These are phyloP conservation scores for Sphagnum magellanicum DNA, from an alignment of 228 moss, liverwort and hornwort species.

Conservation along the genomic window DNA sequence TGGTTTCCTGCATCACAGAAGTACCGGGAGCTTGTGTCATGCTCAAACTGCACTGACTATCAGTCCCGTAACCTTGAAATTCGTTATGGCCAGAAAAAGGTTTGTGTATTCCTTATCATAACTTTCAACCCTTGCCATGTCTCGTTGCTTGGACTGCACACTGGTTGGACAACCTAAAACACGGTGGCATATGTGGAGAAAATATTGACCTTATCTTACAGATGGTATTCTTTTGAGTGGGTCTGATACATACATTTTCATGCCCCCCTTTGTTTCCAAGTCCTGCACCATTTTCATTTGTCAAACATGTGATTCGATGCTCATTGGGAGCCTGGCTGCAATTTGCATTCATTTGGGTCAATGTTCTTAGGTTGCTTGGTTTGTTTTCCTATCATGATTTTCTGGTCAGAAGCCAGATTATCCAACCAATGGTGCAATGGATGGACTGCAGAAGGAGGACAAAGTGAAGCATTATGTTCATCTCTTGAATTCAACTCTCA, in stretches of 20 bases:
- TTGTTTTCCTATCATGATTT: not conserved
- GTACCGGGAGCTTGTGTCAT: slow-evolving; percentile 42
- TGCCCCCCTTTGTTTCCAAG: not conserved
- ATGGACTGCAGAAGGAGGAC: not conserved
- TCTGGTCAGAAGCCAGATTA: not conserved
- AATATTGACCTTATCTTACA: not conserved
- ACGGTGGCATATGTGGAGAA: not conserved
- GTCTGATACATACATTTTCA: not conserved
- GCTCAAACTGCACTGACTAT: slow-evolving; percentile 51
- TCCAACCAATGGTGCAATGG: not conserved
- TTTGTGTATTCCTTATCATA: not conserved
- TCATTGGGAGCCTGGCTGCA: not conserved
- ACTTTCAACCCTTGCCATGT: not conserved
- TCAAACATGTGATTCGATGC: not conserved
- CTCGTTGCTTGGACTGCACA: not conserved
- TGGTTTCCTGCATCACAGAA: slow-evolving; percentile 42
- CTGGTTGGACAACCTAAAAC: not conserved
- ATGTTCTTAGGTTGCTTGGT: not conserved
- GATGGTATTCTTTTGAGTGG: not conserved
- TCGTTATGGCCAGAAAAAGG: slow-evolving; percentile 40
- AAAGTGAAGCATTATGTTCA: slow-evolving; percentile 26
- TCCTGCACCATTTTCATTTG: not conserved
- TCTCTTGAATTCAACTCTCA: slow-evolving; percentile 33
- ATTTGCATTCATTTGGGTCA: not conserved
- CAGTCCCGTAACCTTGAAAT: slow-evolving; percentile 40